Conservation (phyloP, 805 yeast species). For the Grigorovia transvaalensis region DNA sequence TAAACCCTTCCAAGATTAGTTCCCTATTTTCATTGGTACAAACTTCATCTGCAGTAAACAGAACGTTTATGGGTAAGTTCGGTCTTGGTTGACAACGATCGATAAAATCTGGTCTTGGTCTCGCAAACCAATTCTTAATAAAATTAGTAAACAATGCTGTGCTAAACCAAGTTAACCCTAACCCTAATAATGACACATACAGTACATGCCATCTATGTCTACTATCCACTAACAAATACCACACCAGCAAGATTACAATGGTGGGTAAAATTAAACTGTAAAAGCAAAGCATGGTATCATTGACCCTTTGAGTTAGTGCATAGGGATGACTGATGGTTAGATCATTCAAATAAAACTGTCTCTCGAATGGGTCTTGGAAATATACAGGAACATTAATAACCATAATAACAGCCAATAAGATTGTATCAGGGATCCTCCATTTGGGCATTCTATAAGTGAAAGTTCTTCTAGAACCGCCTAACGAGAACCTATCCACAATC, state of each 20-base stretch:
- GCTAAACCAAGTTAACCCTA: slow-evolving; percentile 46
- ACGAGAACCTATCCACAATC: slow-evolving; percentile 17
- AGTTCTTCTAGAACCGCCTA: slow-evolving; percentile 14
- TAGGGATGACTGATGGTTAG: slow-evolving; percentile 71
- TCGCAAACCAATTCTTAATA: slow-evolving; percentile 74
- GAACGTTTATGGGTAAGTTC: slow-evolving; percentile 43
- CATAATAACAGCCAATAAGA: slow-evolving; percentile 25
- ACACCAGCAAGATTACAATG: slow-evolving; percentile 27
- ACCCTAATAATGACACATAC: slow-evolving; percentile 58
- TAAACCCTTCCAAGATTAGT: slow-evolving; percentile 54
- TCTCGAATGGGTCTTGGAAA: slow-evolving; percentile 50
- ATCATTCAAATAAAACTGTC: slow-evolving; percentile 72
- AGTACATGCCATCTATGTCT: slow-evolving; percentile 49
- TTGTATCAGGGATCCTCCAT: slow-evolving; percentile 33
- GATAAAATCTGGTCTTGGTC: slow-evolving; percentile 86
- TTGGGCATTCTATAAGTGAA: slow-evolving; percentile 18
- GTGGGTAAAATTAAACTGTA: slow-evolving; percentile 45
- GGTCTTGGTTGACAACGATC: slow-evolving; percentile 68
- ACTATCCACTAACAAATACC: slow-evolving; percentile 31
- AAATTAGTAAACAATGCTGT: slow-evolving; percentile 60
- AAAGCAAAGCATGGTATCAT: slow-evolving; percentile 42
- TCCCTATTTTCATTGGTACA: slow-evolving; percentile 44
- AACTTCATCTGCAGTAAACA: slow-evolving; percentile 53
- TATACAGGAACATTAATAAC: slow-evolving; percentile 28
- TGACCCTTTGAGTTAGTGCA: slow-evolving; percentile 64